phyloP scores from a whole-genome alignment of 257 asterid genomes.

The Verbena officinalis region DNA sequence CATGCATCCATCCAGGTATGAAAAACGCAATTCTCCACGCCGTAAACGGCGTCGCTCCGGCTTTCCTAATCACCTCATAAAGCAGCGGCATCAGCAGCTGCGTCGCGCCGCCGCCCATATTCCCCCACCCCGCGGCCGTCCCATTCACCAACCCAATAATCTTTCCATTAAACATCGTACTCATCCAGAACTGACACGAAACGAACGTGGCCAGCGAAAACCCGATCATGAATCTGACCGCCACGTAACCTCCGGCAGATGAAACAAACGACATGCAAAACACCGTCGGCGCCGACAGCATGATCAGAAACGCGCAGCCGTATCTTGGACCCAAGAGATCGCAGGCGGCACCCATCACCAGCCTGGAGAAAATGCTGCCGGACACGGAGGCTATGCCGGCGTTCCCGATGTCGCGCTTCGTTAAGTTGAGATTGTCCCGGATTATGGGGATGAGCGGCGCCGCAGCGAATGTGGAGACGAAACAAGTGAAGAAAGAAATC shows the following conservation, averaged over 20 bases:
- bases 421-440: conserved; percentile 58
- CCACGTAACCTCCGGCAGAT: conserved; percentile 48
- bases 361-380: conserved; percentile 60
- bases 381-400: conserved; percentile 65
- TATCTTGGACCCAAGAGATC: conserved; percentile 65
- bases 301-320: conserved; percentile 52
- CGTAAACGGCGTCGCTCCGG: conserved; percentile 53
- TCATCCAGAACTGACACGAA: conserved; percentile 67
- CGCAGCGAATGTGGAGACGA: conserved; percentile 60
- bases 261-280: conserved; percentile 59
- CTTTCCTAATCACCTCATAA: conserved; percentile 37
- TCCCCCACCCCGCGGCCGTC: conserved; percentile 69
- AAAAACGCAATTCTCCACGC: conserved; percentile 68
- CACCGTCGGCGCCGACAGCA: conserved; percentile 56
- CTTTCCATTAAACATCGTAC: conserved; percentile 54
- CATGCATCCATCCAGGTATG: conserved; percentile 60
- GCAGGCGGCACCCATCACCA: conserved; percentile 63
- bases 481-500: conserved; percentile 65
- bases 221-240: conserved; percentile 61
- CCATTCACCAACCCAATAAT: conserved; percentile 63
- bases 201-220: conserved; percentile 68
- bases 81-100: conserved; percentile 67
- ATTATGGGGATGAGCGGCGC: conserved; percentile 68
- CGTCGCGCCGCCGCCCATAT: conserved; percentile 69
- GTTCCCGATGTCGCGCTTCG: conserved; percentile 51